A percentile compares a stretch with the other conserved stretches of the same genome.
These are phyloP conservation scores for Lentinula edodes DNA, from an alignment of 768 basidiomycete species.

Conservation along the genomic window DNA sequence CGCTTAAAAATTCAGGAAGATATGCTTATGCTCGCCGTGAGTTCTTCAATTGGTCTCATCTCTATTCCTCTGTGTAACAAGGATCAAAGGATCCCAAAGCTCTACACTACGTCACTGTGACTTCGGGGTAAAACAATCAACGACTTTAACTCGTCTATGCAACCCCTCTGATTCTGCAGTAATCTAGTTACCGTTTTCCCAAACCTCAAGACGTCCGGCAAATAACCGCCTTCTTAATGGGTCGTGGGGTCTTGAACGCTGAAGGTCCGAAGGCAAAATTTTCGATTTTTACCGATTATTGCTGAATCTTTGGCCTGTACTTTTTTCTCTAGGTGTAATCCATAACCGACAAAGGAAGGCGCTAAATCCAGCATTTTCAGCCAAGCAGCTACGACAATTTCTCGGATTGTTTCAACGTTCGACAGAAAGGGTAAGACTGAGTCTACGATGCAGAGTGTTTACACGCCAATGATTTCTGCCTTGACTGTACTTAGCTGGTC, in stretches of 20 bases:
- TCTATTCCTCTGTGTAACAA: background rate
- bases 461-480: too few species aligned
- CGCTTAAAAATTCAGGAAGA: background rate
- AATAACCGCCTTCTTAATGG: conserved; percentile 14
- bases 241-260: conserved; percentile 19
- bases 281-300: background rate
- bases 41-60: background rate
- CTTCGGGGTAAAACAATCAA: background rate
- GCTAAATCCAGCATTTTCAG: conserved; percentile 26
- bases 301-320: background rate
- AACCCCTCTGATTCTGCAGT: too few species aligned
- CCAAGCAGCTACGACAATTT: conserved; percentile 17
- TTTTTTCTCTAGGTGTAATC: conserved; percentile 3
- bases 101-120: conserved; percentile 20
- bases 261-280: conserved; percentile 12
- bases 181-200: conserved; percentile 19
- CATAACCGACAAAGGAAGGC: conserved; percentile 27
- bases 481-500: conserved; percentile 16
- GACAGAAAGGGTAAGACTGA: conserved; percentile 9
- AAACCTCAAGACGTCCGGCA: conserved; percentile 15
- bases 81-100: background rate
- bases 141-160: too few species aligned
- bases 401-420: conserved; percentile 20
- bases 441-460: background rate
- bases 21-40: background rate